These are phyloP conservation scores for Panicum miliaceum DNA, from an alignment of 176 grass and related monocot genomes.

Conservation along the genomic window DNA sequence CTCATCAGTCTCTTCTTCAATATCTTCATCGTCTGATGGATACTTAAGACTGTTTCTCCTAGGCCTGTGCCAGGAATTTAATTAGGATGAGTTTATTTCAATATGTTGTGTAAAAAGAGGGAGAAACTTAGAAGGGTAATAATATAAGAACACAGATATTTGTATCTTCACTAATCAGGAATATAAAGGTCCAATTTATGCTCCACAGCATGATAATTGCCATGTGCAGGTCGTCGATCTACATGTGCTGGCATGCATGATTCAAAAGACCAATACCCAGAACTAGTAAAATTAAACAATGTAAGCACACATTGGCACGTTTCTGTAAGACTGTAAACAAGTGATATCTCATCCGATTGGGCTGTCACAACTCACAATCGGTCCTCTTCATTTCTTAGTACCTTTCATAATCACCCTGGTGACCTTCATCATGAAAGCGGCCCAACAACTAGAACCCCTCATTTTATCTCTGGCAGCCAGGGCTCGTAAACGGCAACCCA, in stretches of 20 bases:
- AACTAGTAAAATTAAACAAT: slow-evolving; percentile 15
- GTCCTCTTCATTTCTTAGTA: neutral
- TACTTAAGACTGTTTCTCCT: slow-evolving; percentile 93
- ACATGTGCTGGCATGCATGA: neutral
- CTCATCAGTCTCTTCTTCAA: slow-evolving; percentile 98
- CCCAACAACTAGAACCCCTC: neutral
- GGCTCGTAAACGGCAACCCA: neutral
- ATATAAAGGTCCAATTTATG: neutral
- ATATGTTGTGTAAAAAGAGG: slow-evolving; percentile 2
- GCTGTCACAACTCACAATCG: neutral
- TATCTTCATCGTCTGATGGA: slow-evolving; percentile 96
- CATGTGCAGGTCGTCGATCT: neutral
- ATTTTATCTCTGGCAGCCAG: neutral
- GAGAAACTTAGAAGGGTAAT: slow-evolving; percentile 24
- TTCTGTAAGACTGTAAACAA: slow-evolving; percentile 18
- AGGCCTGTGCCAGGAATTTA: slow-evolving; percentile 59
- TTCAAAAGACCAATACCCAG: neutral
- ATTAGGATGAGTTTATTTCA: slow-evolving; percentile 25
- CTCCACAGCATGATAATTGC: neutral
- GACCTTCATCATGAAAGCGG: neutral
- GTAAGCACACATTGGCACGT: neutral
- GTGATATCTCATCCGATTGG: neutral
- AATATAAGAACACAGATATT: neutral
- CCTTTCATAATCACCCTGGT: neutral
- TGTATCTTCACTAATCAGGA: neutral